Conservation (phyloP, 2,329 filamentous ascomycete genomes). For the Venturiaceae sp. region DNA sequence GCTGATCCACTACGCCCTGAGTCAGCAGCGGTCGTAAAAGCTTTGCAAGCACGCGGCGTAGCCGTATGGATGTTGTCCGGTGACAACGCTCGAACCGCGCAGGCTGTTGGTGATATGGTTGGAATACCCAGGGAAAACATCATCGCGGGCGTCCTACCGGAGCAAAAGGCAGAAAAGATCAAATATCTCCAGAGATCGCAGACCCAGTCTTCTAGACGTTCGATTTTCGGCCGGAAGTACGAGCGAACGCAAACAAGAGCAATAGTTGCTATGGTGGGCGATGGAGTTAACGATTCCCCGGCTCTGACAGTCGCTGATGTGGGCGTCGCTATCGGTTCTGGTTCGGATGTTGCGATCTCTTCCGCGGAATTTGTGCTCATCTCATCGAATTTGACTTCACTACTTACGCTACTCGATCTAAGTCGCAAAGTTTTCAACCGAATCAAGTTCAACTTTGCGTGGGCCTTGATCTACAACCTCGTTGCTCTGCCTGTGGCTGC, state of each 20-base stretch:
- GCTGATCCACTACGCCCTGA: slow-evolving; percentile 74
- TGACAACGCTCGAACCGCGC: slow-evolving; percentile 74
- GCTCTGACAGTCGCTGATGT: slow-evolving; percentile 73
- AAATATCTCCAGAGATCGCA: slow-evolving; percentile 32
- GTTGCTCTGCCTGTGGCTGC: slow-evolving; percentile 72
- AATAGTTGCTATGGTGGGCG: slow-evolving; percentile 74
- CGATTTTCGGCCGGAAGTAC: no score
- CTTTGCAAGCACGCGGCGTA: slow-evolving; percentile 55
- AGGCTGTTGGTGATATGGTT: slow-evolving; percentile 64
- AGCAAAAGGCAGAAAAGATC: slow-evolving; percentile 69
- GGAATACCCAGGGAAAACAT: slow-evolving; percentile 68
- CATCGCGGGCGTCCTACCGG: slow-evolving; percentile 78
- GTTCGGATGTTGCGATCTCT: slow-evolving; percentile 74
- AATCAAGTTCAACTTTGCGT: slow-evolving; percentile 76
- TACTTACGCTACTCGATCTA: slow-evolving; percentile 65
- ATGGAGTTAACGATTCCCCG: slow-evolving; percentile 83
- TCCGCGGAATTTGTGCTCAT: slow-evolving; percentile 75
- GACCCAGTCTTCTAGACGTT: no score
- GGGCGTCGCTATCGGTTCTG: slow-evolving; percentile 71
- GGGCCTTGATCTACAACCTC: slow-evolving; percentile 77
- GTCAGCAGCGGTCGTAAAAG: slow-evolving; percentile 52
- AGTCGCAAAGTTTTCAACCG: slow-evolving; percentile 63
- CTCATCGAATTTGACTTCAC: slow-evolving; percentile 56
- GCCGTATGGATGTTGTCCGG: slow-evolving; percentile 89
- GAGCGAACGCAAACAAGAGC: slow-evolving; percentile 25